Evolutionary conservation across 257 asterid genomes (phyloP), one percentile per base, ranked within the genome.

Genomic region (Nicotiana undulata): DNA sequence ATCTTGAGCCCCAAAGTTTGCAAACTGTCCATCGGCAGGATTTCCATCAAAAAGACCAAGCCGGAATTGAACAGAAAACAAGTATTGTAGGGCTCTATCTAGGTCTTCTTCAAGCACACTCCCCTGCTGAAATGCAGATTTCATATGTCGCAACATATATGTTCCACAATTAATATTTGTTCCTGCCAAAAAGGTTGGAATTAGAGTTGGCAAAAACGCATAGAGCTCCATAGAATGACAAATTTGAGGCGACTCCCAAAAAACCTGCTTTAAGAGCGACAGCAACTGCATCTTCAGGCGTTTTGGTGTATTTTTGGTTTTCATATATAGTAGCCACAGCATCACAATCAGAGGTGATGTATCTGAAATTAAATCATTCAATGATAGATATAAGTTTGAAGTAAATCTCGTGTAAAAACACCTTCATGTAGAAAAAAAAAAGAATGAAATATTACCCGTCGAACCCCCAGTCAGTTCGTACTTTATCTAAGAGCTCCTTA

Each of bases 81-180:
- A 88, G 88, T 93, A 89, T 55, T 88, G 82, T 8, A 95, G 81
- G 9, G 99, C 99, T 81, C 85, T 83, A 81, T 95, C 98, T 85
- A 95, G 82, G 84, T 95, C 98, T 79, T 85, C 83, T 83, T 93
- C 96, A 56, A 58, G 80, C 80, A 90, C 97, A 77, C 87, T 92
- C 82, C 96, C 93, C 74, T 91, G 82, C 80, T 90, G 79, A 26
- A 91, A 18, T 52, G 98, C 98, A 63, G 97, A 82, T 88, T 84
- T 87, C 93, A 89, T 89, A 80, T 93, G 89, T 4, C 90, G 87
- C 86, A 83, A 66, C 99, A 93, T 95, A 76, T 95, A 93, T 32
- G 90, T 92, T 64, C 99, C 99, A 82, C 99, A 95, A 58, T 91
- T 90, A 75, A 95, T 91, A 84, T 93, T 97, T n/a, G 97, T 92